phyloP scores from a whole-genome alignment of 108 stramenopile genomes.

The Pseudonitzschia multiseries region DNA sequence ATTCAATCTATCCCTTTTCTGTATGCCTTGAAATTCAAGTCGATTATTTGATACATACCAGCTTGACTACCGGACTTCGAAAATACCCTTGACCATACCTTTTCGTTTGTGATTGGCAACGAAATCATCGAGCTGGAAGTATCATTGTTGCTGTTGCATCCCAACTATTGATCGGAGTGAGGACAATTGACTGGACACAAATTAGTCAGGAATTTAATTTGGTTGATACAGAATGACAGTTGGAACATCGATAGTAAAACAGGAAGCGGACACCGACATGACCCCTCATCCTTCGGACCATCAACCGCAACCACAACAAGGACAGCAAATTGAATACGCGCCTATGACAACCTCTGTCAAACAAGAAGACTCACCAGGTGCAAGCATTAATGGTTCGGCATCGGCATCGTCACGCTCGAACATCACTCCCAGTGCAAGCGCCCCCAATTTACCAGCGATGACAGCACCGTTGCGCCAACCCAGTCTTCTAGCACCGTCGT shows the following conservation, averaged over 20 bases:
- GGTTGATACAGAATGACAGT: not conserved
- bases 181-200: no score
- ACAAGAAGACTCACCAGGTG: not conserved
- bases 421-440: constrained; percentile 13
- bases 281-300: not conserved
- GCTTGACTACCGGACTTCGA: no score
- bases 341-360: not conserved
- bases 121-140: no score
- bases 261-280: not conserved
- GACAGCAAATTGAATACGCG: not conserved
- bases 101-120: no score
- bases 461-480: constrained; percentile 10
- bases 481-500: not conserved
- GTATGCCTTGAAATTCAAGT: no score
- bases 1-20: no score
- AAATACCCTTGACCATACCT: no score
- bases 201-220: no score
- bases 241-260: not conserved
- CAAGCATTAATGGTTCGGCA: not conserved
- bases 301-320: not conserved
- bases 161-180: no score
- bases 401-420: not conserved
- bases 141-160: no score
- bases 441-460: constrained; percentile 14
- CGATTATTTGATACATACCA: no score